phyloP scores from a whole-genome alignment of 805 yeast species.

The Yamadazyma paraphyllophila region DNA sequence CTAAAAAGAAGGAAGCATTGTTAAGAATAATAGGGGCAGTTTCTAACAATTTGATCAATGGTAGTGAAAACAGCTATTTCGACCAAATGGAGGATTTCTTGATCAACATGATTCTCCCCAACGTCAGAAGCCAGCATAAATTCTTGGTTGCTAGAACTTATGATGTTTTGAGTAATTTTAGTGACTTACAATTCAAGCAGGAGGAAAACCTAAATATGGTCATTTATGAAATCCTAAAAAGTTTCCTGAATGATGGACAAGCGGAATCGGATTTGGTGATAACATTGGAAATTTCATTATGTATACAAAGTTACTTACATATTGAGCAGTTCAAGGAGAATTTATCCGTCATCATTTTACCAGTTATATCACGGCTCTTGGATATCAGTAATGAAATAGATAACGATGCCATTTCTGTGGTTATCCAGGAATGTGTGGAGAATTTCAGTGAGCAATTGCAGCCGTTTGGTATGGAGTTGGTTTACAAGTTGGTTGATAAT shows the following conservation, averaged over 20 bases:
- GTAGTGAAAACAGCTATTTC: slow-evolving; percentile 48
- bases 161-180: slow-evolving; percentile 63
- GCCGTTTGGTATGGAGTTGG: slow-evolving; percentile 69
- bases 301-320: slow-evolving; percentile 74
- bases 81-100: slow-evolving; percentile 70
- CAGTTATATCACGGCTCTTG: slow-evolving; percentile 77
- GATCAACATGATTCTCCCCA: slow-evolving; percentile 64
- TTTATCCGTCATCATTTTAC: slow-evolving; percentile 65
- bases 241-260: slow-evolving; percentile 17
- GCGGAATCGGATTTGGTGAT: slow-evolving; percentile 57
- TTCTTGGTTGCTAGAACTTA: slow-evolving; percentile 76
- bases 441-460: slow-evolving; percentile 79
- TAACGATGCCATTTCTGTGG: slow-evolving; percentile 80
- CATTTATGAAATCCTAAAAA: slow-evolving; percentile 33
- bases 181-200: slow-evolving; percentile 52
- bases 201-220: slow-evolving; percentile 22
- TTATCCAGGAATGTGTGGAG: slow-evolving; percentile 95
- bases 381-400: slow-evolving; percentile 78
- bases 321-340: slow-evolving; percentile 67
- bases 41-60: slow-evolving; percentile 51
- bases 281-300: slow-evolving; percentile 79
- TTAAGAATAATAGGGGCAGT: slow-evolving; percentile 76
- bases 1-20: slow-evolving; percentile 72
- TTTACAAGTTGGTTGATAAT: slow-evolving; percentile 64
- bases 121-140: slow-evolving; percentile 56